Base-by-base conservation (phyloP, 352 stramenopile genomes). In the Elongisporangium undulatum region DNA sequence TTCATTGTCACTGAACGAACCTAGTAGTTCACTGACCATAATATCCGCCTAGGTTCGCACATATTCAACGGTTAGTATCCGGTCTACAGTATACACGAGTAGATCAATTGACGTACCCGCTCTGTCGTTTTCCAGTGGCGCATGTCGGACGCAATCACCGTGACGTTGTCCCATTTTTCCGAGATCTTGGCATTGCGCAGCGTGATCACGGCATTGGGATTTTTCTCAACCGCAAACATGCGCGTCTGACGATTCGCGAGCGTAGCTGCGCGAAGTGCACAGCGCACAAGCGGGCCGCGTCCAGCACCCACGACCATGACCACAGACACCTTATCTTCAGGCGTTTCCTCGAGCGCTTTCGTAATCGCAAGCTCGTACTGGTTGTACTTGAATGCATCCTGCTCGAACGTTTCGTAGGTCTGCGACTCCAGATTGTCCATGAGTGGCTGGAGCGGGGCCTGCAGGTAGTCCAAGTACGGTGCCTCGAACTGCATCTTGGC, bases 321-420 rank as follows among this genome's bases (percentile, higher is more conserved):
- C 41, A 93, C 76, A n/a, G 84, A 90, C 38, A 79, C 77, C 52
- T 93, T 89, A 39, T 86, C 67, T 52, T 72, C 69, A 0, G 76
- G 69, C 0, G 80, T 90, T 29, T 73, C 66, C 50, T 66, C 55
- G 17, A 98, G 74, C 4, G 89, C 90, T 59, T 88, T 75, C 0
- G 74, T 84, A 39, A 99, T 82, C 5, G 97, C 97, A 51, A 92
- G 77, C 67, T 99, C 87, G 75, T 99, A 99, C 59, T 92, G 84
- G n/a, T 85, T 74, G 70, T 99, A 99, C 75, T 99, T 99, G 67
- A 99, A 96, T 1, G 93, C 92, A 78, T 99, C 97, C 71, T 97
- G 96, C 67, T 99, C 97, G 69, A 99, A 98, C 0, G 92, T 98
- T 79, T 99, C 97, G 78, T 99, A 99, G 52, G 97, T 99, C 61